These are phyloP conservation scores for Fraxinus xanthoxyloides DNA, from an alignment of 305 asterid species.

Conservation along the genomic window DNA sequence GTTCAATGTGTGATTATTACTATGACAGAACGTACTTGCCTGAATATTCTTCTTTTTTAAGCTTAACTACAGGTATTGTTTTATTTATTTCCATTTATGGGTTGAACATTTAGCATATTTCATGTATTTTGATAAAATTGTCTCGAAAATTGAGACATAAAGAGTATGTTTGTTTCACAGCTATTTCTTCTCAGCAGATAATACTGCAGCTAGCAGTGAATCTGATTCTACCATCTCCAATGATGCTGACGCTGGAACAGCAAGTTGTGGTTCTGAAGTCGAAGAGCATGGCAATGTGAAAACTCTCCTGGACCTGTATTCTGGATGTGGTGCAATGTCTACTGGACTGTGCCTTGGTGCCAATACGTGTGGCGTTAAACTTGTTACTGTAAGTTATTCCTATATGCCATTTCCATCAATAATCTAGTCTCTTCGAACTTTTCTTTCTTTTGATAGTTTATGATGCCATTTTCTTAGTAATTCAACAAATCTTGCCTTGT, in stretches of 20 bases:
- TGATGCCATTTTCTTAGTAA: not conserved
- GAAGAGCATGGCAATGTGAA: conserved; percentile 27
- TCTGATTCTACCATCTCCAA: conserved; percentile 51
- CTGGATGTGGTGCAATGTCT: conserved; percentile 91
- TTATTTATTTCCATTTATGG: not conserved
- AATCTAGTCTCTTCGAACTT: not conserved
- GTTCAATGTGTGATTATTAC: conserved; percentile 38
- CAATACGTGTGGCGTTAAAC: conserved; percentile 49
- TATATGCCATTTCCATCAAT: not conserved
- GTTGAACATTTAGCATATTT: not conserved
- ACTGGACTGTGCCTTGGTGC: conserved; percentile 81
- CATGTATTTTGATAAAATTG: not conserved
- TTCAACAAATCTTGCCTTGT: not conserved
- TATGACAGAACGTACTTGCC: conserved; percentile 53
- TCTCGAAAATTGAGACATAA: not conserved
- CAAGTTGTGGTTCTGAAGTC: conserved; percentile 7
- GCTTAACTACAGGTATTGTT: conserved; percentile 39
- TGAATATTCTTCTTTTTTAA: conserved; percentile 52
- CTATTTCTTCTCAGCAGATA: conserved; percentile 32
- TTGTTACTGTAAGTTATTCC: conserved; percentile 48
- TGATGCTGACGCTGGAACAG: conserved; percentile 27
- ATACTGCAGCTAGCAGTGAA: conserved; percentile 31
- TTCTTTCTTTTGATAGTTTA: not conserved
- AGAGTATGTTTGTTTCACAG: not conserved
- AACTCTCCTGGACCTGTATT: conserved; percentile 58